Conservation (phyloP, 352 stramenopile genomes). For the Globisporangium iwayamae region DNA sequence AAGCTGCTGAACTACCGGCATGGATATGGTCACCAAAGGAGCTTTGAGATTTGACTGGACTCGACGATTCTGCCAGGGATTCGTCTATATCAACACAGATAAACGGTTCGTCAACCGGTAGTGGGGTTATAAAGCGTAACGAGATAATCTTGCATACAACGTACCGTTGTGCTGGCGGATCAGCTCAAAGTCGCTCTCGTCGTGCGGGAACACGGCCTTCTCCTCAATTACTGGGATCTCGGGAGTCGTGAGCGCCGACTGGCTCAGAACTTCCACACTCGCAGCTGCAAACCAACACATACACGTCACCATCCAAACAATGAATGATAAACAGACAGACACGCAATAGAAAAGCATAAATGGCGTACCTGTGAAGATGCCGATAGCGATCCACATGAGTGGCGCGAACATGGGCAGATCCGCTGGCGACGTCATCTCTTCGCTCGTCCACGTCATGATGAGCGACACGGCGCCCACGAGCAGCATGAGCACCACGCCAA, state of each 20-base stretch:
- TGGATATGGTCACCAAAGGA: not conserved
- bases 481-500: constrained; percentile 65
- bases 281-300: constrained; percentile 22
- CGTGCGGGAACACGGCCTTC: constrained; percentile 54
- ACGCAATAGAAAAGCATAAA: not conserved
- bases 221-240: constrained; percentile 42
- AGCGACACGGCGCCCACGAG: constrained; percentile 60
- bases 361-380: constrained; percentile 61
- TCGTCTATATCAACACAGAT: constrained; percentile 2
- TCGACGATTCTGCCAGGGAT: not conserved
- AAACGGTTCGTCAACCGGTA: not conserved
- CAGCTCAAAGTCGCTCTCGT: constrained; percentile 55
- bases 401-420: constrained; percentile 77
- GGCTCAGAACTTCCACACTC: constrained; percentile 45
- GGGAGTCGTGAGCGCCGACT: constrained; percentile 15
- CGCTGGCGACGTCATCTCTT: constrained; percentile 32
- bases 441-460: constrained; percentile 52
- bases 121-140: too few relatives aligned
- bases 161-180: constrained; percentile 43
- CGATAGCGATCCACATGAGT: constrained; percentile 76
- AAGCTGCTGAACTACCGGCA: not conserved
- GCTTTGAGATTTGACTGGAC: not conserved
- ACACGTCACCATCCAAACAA: not conserved
- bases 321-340: too few relatives aligned
- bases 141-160: not conserved